Percentiles rank a stretch among this genome's conserved stretches.
These are phyloP conservation scores for Pythium volutum DNA, from an alignment of 352 stramenopile species.

Conservation along the genomic window DNA sequence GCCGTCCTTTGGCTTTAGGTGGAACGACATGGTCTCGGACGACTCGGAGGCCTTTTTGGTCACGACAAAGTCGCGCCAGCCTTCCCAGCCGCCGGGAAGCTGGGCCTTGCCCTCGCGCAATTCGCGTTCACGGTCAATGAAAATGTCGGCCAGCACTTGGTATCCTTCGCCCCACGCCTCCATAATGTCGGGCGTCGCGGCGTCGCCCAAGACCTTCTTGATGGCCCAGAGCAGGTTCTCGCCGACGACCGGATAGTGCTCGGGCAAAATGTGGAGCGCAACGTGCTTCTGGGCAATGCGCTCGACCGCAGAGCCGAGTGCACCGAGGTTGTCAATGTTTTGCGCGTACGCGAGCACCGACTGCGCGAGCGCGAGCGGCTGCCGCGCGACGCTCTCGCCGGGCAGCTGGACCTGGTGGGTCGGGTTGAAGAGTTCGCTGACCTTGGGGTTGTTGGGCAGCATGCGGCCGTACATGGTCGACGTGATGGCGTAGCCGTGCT, in stretches of 20 bases:
- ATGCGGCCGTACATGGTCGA: conserved; percentile 69
- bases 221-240: conserved; percentile 53
- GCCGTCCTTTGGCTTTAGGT: conserved; percentile 41
- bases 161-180: conserved; percentile 56
- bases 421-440: conserved; percentile 73
- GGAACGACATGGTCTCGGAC: conserved; percentile 53
- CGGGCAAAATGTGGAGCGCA: conserved; percentile 53
- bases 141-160: conserved; percentile 52
- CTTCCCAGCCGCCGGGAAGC: conserved; percentile 44
- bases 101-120: conserved; percentile 33
- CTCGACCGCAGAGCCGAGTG: conserved; percentile 42
- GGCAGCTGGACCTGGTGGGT: conserved; percentile 49
- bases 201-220: conserved; percentile 46
- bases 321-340: conserved; percentile 56
- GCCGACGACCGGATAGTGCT: conserved; percentile 69
- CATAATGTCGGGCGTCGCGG: conserved; percentile 58
- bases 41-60: conserved; percentile 46
- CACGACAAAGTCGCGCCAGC: conserved; percentile 57
- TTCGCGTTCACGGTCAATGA: conserved; percentile 54
- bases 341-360: conserved; percentile 59
- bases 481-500: conserved; percentile 59
- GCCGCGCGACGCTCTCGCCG: conserved; percentile 37
- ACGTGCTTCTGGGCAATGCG: conserved; percentile 67
- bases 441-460: conserved; percentile 58
- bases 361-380: conserved; percentile 43